These are phyloP conservation scores for Zygnema cylindricum DNA, from an alignment of 139 green algal species.

Conservation along the genomic window DNA sequence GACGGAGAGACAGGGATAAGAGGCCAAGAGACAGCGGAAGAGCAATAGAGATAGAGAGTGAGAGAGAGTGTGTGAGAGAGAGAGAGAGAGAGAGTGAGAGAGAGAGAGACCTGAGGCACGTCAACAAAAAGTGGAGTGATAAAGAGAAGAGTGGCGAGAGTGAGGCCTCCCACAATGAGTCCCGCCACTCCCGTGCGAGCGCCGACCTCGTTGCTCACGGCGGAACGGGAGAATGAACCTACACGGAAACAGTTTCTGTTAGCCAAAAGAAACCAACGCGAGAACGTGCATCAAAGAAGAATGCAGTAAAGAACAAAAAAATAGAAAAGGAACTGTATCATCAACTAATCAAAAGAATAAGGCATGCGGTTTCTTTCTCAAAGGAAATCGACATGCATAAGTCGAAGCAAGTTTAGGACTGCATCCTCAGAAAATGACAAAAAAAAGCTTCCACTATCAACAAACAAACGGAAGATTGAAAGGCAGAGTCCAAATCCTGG, in stretches of 20 bases:
- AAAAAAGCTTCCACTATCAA: no score
- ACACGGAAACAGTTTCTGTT: conserved; percentile 23
- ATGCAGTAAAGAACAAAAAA: background rate
- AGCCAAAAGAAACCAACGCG: background rate
- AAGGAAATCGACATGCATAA: no score
- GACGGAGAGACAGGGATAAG: no score
- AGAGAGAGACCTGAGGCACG: conserved; percentile 44
- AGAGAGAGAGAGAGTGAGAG: no score
- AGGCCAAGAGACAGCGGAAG: no score
- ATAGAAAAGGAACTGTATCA: background rate
- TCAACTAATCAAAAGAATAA: background rate
- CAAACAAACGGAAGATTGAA: no score
- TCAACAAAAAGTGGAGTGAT: conserved; percentile 56
- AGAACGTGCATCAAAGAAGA: background rate
- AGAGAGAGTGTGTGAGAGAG: no score
- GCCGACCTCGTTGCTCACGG: conserved; percentile 78
- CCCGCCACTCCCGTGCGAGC: conserved; percentile 71
- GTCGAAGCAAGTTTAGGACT: no score
- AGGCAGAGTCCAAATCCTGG: no score
- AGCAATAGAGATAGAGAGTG: no score
- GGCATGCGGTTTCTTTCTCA: no score
- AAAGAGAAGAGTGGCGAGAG: conserved; percentile 53
- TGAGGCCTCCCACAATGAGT: conserved; percentile 61
- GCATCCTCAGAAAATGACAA: no score
- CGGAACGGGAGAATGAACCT: conserved; percentile 84